These are phyloP conservation scores for Alternaria dauci DNA, from an alignment of 2,329 filamentous ascomycete genomes.

Conservation along the genomic window DNA sequence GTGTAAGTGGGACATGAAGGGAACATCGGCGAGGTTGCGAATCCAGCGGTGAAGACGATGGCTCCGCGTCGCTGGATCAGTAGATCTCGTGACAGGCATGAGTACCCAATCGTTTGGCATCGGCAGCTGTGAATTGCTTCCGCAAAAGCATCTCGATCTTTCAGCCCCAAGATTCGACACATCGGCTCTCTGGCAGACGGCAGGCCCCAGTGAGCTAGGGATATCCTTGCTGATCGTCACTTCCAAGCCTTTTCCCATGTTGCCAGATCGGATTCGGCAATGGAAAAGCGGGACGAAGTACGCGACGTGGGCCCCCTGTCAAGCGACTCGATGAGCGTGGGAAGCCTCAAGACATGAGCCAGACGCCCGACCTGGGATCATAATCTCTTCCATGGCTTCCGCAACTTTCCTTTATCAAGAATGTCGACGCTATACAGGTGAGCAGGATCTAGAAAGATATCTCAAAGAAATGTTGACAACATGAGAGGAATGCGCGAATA, in stretches of 20 bases:
- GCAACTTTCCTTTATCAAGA: background rate
- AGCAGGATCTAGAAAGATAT: background rate
- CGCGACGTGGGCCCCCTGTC: conserved; percentile 11
- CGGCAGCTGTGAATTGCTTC: conserved; percentile 36
- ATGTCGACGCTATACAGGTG: background rate
- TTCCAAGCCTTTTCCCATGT: background rate
- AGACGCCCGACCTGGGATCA: background rate
- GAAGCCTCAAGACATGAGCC: background rate
- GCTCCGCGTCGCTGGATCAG: conserved; percentile 14
- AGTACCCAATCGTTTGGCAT: conserved; percentile 25
- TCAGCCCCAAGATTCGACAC: conserved; percentile 25
- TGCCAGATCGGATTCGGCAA: conserved; percentile 22
- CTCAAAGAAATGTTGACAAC: background rate
- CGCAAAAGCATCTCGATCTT: conserved; percentile 40
- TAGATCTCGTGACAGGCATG: conserved; percentile 16
- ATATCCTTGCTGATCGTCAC: conserved; percentile 9
- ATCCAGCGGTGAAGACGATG: conserved; percentile 8
- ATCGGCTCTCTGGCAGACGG: conserved; percentile 23
- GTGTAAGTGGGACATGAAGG: conserved; percentile 20
- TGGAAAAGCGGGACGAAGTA: conserved; percentile 14
- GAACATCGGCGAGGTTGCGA: conserved; percentile 27
- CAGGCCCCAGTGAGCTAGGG: conserved; percentile 15
- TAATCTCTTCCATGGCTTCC: background rate
- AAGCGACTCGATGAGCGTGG: background rate
- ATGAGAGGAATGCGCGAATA: background rate